Evolutionary conservation across 257 asterid species (phyloP).

Genomic region (Solanum megistacrolobum): DNA sequence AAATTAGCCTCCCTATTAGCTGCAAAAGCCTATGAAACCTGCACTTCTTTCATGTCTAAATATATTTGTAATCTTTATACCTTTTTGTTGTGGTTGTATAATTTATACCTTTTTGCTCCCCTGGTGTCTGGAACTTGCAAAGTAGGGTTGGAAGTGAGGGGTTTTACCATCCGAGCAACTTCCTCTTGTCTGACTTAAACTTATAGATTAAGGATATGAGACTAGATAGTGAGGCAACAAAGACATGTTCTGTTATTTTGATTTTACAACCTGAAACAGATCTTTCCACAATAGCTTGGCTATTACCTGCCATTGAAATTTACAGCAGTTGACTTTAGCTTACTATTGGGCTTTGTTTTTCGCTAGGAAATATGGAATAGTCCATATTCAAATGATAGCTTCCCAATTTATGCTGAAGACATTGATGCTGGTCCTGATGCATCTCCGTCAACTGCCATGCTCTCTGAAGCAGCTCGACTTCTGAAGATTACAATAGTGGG

Average conservation of each 20-base stretch:
- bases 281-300: not conserved
- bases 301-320: not conserved
- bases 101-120: not conserved
- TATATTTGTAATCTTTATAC: not conserved
- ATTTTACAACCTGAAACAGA: not conserved
- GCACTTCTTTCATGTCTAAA: not conserved
- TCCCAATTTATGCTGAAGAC: slow-evolving; percentile 90
- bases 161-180: not conserved
- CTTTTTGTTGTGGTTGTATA: not conserved
- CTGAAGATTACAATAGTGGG: slow-evolving; percentile 76
- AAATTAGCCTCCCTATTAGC: not conserved
- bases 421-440: slow-evolving; percentile 81
- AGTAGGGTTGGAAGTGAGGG: not conserved
- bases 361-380: slow-evolving; percentile 93
- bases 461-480: slow-evolving; percentile 64
- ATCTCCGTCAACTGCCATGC: slow-evolving; percentile 92
- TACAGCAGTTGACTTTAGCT: not conserved
- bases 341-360: not conserved
- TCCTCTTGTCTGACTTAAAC: not conserved
- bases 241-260: not conserved
- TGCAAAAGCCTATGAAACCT: not conserved
- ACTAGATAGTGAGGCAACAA: not conserved
- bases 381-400: slow-evolving; percentile 92
- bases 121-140: not conserved
- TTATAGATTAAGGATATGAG: not conserved